Evolutionary conservation across 768 basidiomycete genomes (phyloP), one percentile per base, ranked within the genome.

Genomic region (Pleurotus sapidus): DNA sequence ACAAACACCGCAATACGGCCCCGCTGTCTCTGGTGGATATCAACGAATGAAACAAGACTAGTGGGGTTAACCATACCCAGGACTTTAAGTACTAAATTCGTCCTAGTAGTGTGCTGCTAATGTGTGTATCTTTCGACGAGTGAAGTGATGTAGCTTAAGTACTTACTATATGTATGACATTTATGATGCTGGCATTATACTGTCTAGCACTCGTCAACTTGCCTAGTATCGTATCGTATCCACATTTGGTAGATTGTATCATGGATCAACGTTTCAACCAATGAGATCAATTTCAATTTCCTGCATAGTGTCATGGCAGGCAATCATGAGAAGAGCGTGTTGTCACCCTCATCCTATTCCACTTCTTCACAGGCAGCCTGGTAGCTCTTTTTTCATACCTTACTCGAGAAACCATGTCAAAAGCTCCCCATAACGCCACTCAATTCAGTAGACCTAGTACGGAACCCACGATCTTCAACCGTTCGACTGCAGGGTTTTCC

Each of bases 391-490:
- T 20, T 15, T 17, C 17, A 42, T 54, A 40, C 8, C 49, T 14
- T 12, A 45, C 43, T 7, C 34, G n/a, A 38, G 7, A 12, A 23
- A 42, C 9, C 42, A 54, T 54, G 51, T 42, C 51, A n/a, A 54
- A 54, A 23, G 18, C 51, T 24, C 9, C 51, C 15, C 51, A 42
- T 8, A 14, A 17, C 51, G 18, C 50, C 38, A 38, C 49, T 18
- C 46, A 37, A 15, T 17, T 23, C 20, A 49, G 61, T 51, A 69
- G 80, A 63, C 74, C 75, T 11, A n/a, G n/a, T n/a, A 66, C 74
- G 72, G 94, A 95, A 69, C 92, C 91, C 76, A 93, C 97, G 49
- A 93, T 91, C 74, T 99, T 99, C 70, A 88, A 95, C 64, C 83
- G 96, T 60, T 88, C 82, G 45, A 82, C 88, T 2, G 70, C 77